phyloP scores from a whole-genome alignment of 805 yeast genomes.

The Candida michaelii region DNA sequence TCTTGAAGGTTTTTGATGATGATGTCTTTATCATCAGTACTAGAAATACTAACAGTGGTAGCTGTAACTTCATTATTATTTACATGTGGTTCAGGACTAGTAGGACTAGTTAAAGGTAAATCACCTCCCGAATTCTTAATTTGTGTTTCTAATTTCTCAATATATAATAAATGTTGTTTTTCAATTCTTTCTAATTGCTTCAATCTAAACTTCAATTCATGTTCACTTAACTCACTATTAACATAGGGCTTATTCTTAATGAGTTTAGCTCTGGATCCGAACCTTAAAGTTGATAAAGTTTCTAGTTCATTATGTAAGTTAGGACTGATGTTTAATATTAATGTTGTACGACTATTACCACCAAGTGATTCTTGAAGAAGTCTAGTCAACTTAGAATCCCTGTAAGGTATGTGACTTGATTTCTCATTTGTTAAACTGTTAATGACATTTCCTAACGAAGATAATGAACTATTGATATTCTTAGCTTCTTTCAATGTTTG shows the following conservation, averaged over 20 bases:
- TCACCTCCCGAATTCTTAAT: constrained; percentile 25
- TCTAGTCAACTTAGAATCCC: constrained; percentile 78
- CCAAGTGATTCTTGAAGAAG: constrained; percentile 80
- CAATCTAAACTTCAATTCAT: constrained; percentile 45
- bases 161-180: constrained; percentile 30
- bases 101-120: constrained; percentile 10
- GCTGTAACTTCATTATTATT: too few relatives aligned
- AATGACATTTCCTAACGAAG: constrained; percentile 79
- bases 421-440: constrained; percentile 72
- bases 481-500: constrained; percentile 79
- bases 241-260: constrained; percentile 68
- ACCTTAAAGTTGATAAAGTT: constrained; percentile 80
- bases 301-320: constrained; percentile 77
- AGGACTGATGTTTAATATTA: constrained; percentile 86
- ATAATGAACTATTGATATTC: constrained; percentile 75
- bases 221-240: constrained; percentile 56
- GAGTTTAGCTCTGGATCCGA: constrained; percentile 83
- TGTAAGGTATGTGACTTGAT: constrained; percentile 76
- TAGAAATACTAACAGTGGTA: too few relatives aligned
- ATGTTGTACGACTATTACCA: constrained; percentile 81
- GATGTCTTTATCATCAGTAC: constrained; percentile 23
- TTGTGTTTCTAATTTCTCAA: constrained; percentile 42
- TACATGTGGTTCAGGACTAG: too few relatives aligned
- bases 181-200: constrained; percentile 35
- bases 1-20: constrained; percentile 33